Base-by-base conservation (phyloP, 1,139 yeast species). In the Magnusiomyces paraingens region DNA sequence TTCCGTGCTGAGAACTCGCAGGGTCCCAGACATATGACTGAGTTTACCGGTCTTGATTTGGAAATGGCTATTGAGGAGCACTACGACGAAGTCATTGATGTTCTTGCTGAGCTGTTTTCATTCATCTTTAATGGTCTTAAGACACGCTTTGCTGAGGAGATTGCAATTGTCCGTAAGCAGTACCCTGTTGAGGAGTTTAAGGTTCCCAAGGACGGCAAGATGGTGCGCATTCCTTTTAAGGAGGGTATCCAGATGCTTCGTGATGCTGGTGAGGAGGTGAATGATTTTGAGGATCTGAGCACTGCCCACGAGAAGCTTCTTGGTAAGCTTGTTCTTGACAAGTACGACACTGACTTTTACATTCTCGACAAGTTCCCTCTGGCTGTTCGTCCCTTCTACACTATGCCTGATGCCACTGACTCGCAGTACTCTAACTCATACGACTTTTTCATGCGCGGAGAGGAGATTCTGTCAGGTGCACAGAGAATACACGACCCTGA, bases 361-460 rank as follows among this genome's bases (percentile, higher is more conserved):
- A 89, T 93, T 67, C 82, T 93, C 73, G 99, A 93, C 79, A 93
- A 93, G 73, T 93, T 94, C 86, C 99, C 99, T 65, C 78, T 90
- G 67, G 95, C 88, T 35, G 81, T 90, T 56, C 86, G 99, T 77
- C 99, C 99, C 57, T 93, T 93, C 81, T 93, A 93, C 80, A 93
- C 99, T 56, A 93, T 94, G 99, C 98, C 99, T 59, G 97, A 91
- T 70, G 80, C 98, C 17, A 86, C 83, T 67, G 90, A 94, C 74
- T 82, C 96, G 61, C 79, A 84, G 65, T 90, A 90, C 76, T 90
- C 97, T 62, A 93, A 93, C 81, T 73, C 76, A 17, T 73, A 91
- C 70, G 99, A 93, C 77, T 93, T 94, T 83, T 94, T 94, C 79
- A 93, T 93, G 98, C 86, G 99, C 76, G 99, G 99, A 69, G 99